Base-by-base conservation (phyloP, 2,329 filamentous ascomycete genomes). In the Tolypocladium nubicola region DNA sequence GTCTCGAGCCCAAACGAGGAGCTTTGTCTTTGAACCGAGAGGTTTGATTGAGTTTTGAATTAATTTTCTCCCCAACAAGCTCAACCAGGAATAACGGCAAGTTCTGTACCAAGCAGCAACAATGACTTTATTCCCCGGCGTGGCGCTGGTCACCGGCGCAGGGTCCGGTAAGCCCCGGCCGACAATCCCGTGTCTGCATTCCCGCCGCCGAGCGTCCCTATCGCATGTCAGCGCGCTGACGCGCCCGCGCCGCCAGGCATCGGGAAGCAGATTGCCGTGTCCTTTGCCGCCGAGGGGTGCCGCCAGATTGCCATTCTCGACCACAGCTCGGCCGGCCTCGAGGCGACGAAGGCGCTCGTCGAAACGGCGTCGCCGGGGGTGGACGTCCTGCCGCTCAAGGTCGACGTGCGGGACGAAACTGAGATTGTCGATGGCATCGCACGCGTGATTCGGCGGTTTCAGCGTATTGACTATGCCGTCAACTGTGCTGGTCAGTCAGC, bases 251-350 rank as follows among this genome's bases (percentile, higher is more conserved):
- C 26, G 14, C 7, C 30, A 54, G 53, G 53, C 26, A 54, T 54
- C 39, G 53, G 53, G 10, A 54, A n/a, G 40, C 38, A 43, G 39
- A 41, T 33, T 9, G 53, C 40, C 14, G 45, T 54, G 19, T 54
- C 76, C 1, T 78, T 79, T 60, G 74, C 72, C 2, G 63, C 61
- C 10, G 75, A 77, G 63, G 76, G 76, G 52, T 79, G 76, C 60
- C 62, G 60, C 7, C 70, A 68, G 43, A 71, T 79, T 54, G 70
- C 69, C 14, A 68, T 79, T 11, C 68, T 73, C 10, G 76, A 77
- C 56, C 67, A 65, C 19, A 69, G 74, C 56, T 57, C 58, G 5
- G 54, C 61, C 7, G 70, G 66, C 5, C 64, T 74, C 0, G 61
- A 61, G 5, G 69, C 70, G 43, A 75, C 76, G 13, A 37, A 6